Base-by-base conservation (phyloP, 805 yeast species). In the Ogataea glucozyma region DNA sequence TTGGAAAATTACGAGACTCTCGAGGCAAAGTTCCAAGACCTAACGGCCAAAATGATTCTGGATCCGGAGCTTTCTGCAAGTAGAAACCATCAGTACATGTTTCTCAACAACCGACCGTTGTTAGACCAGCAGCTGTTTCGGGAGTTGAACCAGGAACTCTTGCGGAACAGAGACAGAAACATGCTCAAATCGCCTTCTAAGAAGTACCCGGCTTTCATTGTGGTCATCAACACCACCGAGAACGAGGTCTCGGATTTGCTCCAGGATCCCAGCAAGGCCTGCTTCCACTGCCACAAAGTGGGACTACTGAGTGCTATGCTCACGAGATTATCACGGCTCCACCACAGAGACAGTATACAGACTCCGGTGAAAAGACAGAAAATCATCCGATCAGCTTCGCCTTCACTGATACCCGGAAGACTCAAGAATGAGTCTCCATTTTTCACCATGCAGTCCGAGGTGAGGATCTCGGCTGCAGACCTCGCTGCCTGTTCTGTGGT, bases 21-120 rank as follows among this genome's bases (percentile, higher is more conserved):
- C 3, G 46, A 55, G 19, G 66, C 66, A 0, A 31, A 42, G 4
- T 64, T 47, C 38, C 46, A 59, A 6, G 59, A 58, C 1, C 61
- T 57, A 34, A 45, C 46, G 6, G 27, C 53, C 66, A n/a, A 54
- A 0, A 76, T 78, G 3, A 47, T 72, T 0, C 60, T 80, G 9
- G 75, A 78, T 0, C 54, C 51, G 3, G 26, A 41, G 0, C 65
- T 75, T 1, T 46, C 60, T 1, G 65, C 65, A 41, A 54, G 71
- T 0, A 69, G 61, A 31, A 46, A 52, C 1, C 64, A 67, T 43
- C 85, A 79, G 49, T 71, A 66, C 38, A 50, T 78, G 1, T 73
- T 66, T 40, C 49, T 76, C 17, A 78, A 81, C 54, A 67, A 67
- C 3, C 60, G 73, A 18, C 60, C 52, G 9, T 52, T 69, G 13